Percentiles rank a stretch among this genome's conserved stretches.
phyloP scores from a whole-genome alignment of 805 yeast species.

The Yamadazyma scolyti region DNA sequence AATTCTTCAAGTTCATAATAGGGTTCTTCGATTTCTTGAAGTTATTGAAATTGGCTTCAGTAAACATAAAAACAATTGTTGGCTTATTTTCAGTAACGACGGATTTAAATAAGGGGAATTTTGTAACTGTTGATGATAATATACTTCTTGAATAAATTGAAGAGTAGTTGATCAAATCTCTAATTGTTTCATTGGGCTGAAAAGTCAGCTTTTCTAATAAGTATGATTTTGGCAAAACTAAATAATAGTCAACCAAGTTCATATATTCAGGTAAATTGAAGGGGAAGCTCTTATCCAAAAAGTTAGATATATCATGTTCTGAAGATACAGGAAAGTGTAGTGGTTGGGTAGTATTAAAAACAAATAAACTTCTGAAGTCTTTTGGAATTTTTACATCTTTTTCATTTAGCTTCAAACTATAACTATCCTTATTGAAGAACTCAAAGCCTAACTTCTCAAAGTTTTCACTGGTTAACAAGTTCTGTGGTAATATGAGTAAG shows the following conservation, averaged over 20 bases:
- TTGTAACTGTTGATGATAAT: constrained; percentile 7
- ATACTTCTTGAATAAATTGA: constrained; percentile 12
- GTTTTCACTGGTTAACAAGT: constrained; percentile 15
- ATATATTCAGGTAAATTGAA: constrained; percentile 34
- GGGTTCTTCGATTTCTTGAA: constrained; percentile 10
- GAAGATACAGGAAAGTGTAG: constrained; percentile 1
- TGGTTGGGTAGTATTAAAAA: constrained; percentile 29
- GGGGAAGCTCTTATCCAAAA: constrained; percentile 31
- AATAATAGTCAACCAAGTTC: constrained; percentile 32
- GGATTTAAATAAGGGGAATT: constrained; percentile 25
- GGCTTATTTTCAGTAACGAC: constrained; percentile 24
- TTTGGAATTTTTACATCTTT: constrained; percentile 26
- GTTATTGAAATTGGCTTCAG: constrained; percentile 12
- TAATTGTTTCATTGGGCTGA: constrained; percentile 1
- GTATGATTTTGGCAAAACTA: constrained; percentile 32
- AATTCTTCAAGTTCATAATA: constrained; percentile 19
- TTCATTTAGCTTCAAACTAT: constrained; percentile 5
- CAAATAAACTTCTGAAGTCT: constrained; percentile 29
- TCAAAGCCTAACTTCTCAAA: constrained; percentile 21
- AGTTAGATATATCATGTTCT: constrained; percentile 16
- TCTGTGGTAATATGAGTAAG: constrained; percentile 22
- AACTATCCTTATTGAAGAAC: constrained; percentile 8
- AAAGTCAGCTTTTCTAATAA: constrained; percentile 7
- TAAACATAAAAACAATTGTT: constrained; percentile 29
- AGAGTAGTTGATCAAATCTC: constrained; percentile 3